Evolutionary conservation across 306 rosid genomes (phyloP).

Genomic region (Trifolium pratense): DNA sequence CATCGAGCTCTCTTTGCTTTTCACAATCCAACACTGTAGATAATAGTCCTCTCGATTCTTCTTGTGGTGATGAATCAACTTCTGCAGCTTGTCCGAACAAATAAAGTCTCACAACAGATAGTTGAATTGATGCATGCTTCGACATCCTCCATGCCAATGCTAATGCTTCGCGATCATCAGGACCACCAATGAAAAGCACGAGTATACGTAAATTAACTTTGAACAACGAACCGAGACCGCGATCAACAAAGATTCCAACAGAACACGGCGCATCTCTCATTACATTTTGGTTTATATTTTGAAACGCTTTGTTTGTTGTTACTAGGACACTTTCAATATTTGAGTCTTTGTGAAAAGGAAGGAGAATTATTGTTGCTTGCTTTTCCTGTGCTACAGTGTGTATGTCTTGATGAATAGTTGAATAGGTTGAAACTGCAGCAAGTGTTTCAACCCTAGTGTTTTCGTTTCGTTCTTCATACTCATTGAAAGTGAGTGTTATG

Average conservation of each 20-base stretch:
- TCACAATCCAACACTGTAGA: constrained; percentile 14
- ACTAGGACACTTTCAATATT: constrained; percentile 44
- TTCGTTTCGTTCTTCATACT: neutral
- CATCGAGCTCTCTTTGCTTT: constrained; percentile 46
- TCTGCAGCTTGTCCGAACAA: constrained; percentile 37
- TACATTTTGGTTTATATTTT: constrained; percentile 43
- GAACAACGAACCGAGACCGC: constrained; percentile 42
- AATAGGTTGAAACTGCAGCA: constrained; percentile 44
- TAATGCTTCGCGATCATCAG: constrained; percentile 71
- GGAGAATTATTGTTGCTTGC: constrained; percentile 39
- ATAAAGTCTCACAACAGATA: constrained; percentile 51
- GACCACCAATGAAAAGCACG: constrained; percentile 49
- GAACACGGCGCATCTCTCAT: constrained; percentile 49
- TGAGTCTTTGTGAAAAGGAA: constrained; percentile 52
- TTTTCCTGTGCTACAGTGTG: constrained; percentile 46
- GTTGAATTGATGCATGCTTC: constrained; percentile 40
- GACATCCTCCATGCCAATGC: constrained; percentile 67
- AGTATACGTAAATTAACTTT: constrained; percentile 26
- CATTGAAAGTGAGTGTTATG: constrained; percentile 36
- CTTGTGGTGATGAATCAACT: neutral
- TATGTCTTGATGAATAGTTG: constrained; percentile 54
- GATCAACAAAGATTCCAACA: constrained; percentile 45
- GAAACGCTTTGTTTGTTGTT: constrained; percentile 13
- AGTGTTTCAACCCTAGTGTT: constrained; percentile 28
- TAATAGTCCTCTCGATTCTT: constrained; percentile 7